Evolutionary conservation across 257 asterid genomes (phyloP).

Genomic region (Solanum appendiculatum): DNA sequence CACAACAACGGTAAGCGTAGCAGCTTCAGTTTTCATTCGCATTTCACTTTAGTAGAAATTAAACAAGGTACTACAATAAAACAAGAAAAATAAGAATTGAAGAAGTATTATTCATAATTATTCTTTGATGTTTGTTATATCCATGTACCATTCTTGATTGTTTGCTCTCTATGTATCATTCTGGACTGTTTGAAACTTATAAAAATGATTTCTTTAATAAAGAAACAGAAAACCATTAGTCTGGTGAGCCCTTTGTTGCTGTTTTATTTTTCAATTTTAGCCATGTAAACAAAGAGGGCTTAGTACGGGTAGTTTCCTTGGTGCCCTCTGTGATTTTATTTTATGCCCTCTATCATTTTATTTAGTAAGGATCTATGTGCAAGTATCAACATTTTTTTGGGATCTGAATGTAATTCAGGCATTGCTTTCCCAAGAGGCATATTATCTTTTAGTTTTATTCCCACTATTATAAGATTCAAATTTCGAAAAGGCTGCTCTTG

Average conservation of each 20-base stretch:
- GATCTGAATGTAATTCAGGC: neutral
- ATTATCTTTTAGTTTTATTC: neutral
- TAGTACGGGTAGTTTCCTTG: neutral
- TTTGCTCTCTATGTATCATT: neutral
- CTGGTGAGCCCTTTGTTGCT: neutral
- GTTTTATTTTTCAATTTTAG: neutral
- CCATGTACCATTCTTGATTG: neutral
- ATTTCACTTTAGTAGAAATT: neutral
- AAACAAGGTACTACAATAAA: neutral
- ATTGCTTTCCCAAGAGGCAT: neutral
- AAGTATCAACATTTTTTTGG: neutral
- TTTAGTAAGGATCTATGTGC: neutral
- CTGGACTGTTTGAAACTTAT: neutral
- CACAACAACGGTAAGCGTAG: constrained; percentile 44
- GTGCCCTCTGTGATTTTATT: neutral
- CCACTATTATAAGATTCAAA: neutral
- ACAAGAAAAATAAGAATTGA: neutral
- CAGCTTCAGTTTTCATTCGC: neutral
- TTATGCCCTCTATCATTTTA: neutral
- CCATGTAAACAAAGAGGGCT: neutral
- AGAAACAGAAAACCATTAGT: neutral
- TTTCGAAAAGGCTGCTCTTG: neutral
- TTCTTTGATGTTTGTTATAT: neutral
- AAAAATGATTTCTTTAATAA: neutral
- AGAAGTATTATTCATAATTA: neutral